phyloP scores from a whole-genome alignment of 257 asterid species.

The Scutellaria barbata region DNA sequence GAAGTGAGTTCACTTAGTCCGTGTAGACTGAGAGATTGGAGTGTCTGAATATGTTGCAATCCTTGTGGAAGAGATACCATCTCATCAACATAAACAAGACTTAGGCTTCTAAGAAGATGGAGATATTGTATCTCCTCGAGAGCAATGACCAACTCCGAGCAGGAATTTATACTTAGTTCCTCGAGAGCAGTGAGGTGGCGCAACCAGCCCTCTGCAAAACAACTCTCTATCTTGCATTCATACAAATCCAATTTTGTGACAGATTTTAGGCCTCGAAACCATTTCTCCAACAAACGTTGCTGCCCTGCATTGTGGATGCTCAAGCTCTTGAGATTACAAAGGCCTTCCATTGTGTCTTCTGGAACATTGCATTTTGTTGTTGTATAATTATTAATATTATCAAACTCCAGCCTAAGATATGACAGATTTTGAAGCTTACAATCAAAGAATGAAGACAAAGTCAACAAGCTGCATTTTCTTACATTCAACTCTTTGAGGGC shows the following conservation, averaged over 20 bases:
- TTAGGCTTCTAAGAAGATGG: neutral
- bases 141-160: constrained; percentile 10
- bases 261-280: neutral
- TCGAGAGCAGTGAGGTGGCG: constrained; percentile 13
- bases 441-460: constrained; percentile 13
- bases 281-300: neutral
- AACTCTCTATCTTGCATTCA: neutral
- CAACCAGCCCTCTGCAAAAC: neutral
- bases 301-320: neutral
- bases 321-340: neutral
- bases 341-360: neutral
- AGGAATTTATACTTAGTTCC: neutral
- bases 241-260: accelerated
- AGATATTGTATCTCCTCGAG: constrained; percentile 26
- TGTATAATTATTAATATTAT: neutral
- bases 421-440: constrained; percentile 6
- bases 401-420: neutral
- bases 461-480: neutral
- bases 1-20: constrained; percentile 26
- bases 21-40: neutral
- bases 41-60: constrained; percentile 8
- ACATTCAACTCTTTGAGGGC: neutral
- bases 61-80: constrained; percentile 22
- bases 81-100: neutral
- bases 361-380: neutral